Evolutionary conservation across 1,139 yeast genomes (phyloP).

Genomic region (Spathaspora sp.): DNA sequence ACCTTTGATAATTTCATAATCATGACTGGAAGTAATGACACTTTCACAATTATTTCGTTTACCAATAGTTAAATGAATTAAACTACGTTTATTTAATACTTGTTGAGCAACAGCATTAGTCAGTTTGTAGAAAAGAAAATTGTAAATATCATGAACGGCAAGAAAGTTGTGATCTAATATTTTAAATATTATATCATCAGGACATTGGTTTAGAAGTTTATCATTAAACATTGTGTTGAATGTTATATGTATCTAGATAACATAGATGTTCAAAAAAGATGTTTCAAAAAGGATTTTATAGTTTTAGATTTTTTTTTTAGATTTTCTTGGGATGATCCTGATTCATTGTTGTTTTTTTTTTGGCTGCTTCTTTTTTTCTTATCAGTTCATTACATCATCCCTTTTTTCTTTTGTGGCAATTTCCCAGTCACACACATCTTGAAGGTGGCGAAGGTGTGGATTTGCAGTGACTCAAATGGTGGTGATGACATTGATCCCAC

Average conservation of each 20-base stretch:
- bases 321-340: background rate
- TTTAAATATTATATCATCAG: conserved; percentile 8
- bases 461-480: too few relatives aligned
- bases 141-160: conserved; percentile 8
- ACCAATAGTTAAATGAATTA: conserved; percentile 10
- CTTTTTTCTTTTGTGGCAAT: background rate
- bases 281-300: background rate
- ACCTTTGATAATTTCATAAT: conserved; percentile 9
- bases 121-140: conserved; percentile 7
- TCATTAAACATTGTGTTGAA: conserved; percentile 9
- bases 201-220: conserved; percentile 6
- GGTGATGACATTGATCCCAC: too few relatives aligned
- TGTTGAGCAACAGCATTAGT: conserved; percentile 10
- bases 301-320: background rate
- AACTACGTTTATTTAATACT: conserved; percentile 9
- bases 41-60: conserved; percentile 9
- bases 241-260: background rate
- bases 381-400: conserved; percentile 1
- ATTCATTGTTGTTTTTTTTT: background rate
- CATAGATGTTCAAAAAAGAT: background rate
- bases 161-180: conserved; percentile 10
- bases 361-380: background rate
- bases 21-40: conserved; percentile 10
- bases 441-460: too few relatives aligned
- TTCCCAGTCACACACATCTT: background rate